Evolutionary conservation across 2,329 filamentous ascomycete species (phyloP), one percentile per base, ranked within the genome.

Genomic region (Botrytis galanthina): DNA sequence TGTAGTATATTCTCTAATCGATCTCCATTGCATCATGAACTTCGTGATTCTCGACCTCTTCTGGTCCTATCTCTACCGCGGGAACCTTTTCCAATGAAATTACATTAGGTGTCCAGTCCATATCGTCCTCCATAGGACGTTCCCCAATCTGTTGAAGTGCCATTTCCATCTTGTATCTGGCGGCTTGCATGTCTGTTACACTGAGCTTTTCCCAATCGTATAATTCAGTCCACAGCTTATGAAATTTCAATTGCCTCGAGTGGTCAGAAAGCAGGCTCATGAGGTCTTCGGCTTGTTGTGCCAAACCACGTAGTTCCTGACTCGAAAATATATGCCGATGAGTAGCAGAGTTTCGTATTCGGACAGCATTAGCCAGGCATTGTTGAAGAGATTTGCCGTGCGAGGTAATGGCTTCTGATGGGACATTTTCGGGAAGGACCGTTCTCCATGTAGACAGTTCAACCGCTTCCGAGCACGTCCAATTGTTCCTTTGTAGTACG

Each of bases 41-140:
- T 51, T 73, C 73, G 48, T 72, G 57, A 44, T 73, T 59, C 22
- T 75, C 48, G 7, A 71, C 72, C 37, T 54, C 35, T 61, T 73
- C 69, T 57, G 37, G 12, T 20, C 37, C 51, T 72, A 68, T 39
- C 26, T 72, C 39, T 3, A 39, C 62, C 5, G 66, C 51, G n/a
- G 66, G 70, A n/a, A 79, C 57, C 73, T 80, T 76, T 70, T 79
- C 61, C 16, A 80, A 74, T n/a, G 77, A 79, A 32, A 78, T 76
- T 37, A 73, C 35, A 73, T 80, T 80, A 18, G 79, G 78, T 18
- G 79, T 80, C 80, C 80, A 81, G 74, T 81, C 79, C 79, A 81
- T 80, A 73, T 80, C 79, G 72, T 80, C 76, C 42, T 80, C 76
- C 46, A 81, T 74, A 1, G 78, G 78, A 16, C 74, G 62, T 70